Evolutionary conservation across 306 rosid genomes (phyloP).

Genomic region (Acacia crassicarpa): DNA sequence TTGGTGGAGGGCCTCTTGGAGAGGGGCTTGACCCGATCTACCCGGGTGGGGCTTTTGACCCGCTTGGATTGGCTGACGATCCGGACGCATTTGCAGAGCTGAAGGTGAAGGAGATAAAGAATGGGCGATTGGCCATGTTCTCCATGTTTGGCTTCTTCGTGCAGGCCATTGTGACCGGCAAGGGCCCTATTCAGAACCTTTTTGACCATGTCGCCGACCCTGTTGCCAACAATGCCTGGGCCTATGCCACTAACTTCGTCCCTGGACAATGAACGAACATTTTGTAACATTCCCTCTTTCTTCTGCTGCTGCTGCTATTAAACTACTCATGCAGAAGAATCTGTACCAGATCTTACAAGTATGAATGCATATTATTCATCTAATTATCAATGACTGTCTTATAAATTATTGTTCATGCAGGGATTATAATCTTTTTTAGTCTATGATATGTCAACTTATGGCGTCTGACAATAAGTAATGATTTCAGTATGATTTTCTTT

Average conservation of each 20-base stretch:
- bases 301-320: constrained; percentile 32
- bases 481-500: background rate
- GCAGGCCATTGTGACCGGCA: constrained; percentile 94
- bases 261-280: constrained; percentile 75
- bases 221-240: constrained; percentile 43
- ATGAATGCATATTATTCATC: background rate
- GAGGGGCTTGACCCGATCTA: constrained; percentile 94
- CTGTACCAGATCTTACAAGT: background rate
- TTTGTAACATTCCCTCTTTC: background rate
- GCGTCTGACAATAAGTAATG: too few species aligned
- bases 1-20: constrained; percentile 98
- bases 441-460: too few species aligned
- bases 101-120: constrained; percentile 69
- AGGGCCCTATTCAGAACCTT: constrained; percentile 89
- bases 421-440: too few species aligned
- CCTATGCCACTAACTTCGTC: constrained; percentile 89
- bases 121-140: constrained; percentile 65
- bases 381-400: background rate
- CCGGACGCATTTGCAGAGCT: constrained; percentile 97
- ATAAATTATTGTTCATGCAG: too few species aligned
- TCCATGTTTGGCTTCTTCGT: constrained; percentile 96
- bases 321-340: background rate
- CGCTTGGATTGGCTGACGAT: constrained; percentile 93
- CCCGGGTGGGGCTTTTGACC: constrained; percentile 97
- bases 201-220: constrained; percentile 86